phyloP scores from a whole-genome alignment of 306 rosid genomes.

The Canavalia ensiformis region DNA sequence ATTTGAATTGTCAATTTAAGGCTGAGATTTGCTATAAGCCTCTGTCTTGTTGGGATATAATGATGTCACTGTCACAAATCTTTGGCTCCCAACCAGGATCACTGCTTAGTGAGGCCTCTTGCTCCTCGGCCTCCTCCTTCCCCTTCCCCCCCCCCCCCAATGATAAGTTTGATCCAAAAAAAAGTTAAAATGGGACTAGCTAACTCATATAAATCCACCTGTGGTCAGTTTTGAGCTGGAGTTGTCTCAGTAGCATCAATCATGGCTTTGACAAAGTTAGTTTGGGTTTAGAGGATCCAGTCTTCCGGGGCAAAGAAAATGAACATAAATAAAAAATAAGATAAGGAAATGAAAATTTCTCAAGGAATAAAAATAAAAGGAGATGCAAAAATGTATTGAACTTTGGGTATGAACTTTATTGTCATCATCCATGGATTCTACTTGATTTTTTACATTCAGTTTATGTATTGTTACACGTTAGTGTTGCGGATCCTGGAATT shows the following conservation, averaged over 20 bases:
- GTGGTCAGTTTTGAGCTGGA: conserved; percentile 6
- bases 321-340: conserved; percentile 26
- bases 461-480: conserved; percentile 52
- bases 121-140: neutral
- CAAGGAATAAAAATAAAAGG: neutral
- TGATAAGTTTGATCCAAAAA: conserved; percentile 20
- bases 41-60: conserved; percentile 9
- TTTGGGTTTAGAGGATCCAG: conserved; percentile 38
- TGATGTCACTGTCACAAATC: conserved; percentile 6
- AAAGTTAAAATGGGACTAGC: conserved; percentile 2
- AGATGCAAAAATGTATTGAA: conserved; percentile 7
- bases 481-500: conserved; percentile 86
- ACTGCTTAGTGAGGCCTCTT: neutral
- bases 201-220: conserved; percentile 20
- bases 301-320: neutral
- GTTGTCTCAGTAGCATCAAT: conserved; percentile 24
- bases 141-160: neutral
- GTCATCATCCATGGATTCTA: conserved; percentile 24
- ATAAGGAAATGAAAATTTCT: neutral
- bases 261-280: neutral
- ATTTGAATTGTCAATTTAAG: conserved; percentile 18
- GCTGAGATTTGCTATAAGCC: conserved; percentile 35
- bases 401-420: conserved; percentile 24
- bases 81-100: conserved; percentile 6
- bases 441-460: conserved; percentile 36